Base-by-base conservation (phyloP, 2,329 filamentous ascomycete genomes). In the Alternaria incomplexa region DNA sequence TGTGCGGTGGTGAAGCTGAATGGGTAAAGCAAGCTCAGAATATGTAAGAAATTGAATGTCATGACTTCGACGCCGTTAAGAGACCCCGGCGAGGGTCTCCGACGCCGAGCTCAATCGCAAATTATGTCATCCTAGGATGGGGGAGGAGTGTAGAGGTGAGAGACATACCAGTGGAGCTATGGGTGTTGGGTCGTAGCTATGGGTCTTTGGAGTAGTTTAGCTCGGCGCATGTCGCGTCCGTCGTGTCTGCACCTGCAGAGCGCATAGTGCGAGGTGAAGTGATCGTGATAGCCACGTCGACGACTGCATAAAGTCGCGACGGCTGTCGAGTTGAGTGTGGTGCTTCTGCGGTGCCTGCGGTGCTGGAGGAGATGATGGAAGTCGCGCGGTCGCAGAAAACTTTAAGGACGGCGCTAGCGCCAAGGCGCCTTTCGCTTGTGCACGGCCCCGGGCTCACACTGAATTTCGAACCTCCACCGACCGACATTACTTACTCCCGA, bases 41-140 rank as follows among this genome's bases (percentile, higher is more conserved):
- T 97, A 97, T 97, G 93, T 97, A 97, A 97, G 93, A 95, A 89
- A 88, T 89, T 90, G 83, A 93, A 92, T 96, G 91, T 97, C 93
- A 97, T 78, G 75, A 85, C 81, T 88, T 84, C 87, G 84, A 83
- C 79, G 83, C 86, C 90, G 90, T 93, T 90, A 90, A 87, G 90
- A 91, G 85, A 87, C 92, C 89, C 93, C 88, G 93, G 94, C 93
- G 91, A 91, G 93, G 89, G 91, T 84, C 86, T 93, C 93, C 94
- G 89, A 89, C 85, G 82, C 82, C 81, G 84, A 86, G 87, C 91
- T 97, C 93, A 96, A 95, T 95, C 93, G 94, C 93, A 97, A 97
- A 97, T 97, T 97, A 93, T 92, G 85, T 91, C 93, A 97, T 97
- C 94, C 92, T 91, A 60, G 58, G 51, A 62, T 46, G 58, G 63